These are phyloP conservation scores for Yamadazyma kitorensis DNA, from an alignment of 805 yeast genomes.

Conservation along the genomic window DNA sequence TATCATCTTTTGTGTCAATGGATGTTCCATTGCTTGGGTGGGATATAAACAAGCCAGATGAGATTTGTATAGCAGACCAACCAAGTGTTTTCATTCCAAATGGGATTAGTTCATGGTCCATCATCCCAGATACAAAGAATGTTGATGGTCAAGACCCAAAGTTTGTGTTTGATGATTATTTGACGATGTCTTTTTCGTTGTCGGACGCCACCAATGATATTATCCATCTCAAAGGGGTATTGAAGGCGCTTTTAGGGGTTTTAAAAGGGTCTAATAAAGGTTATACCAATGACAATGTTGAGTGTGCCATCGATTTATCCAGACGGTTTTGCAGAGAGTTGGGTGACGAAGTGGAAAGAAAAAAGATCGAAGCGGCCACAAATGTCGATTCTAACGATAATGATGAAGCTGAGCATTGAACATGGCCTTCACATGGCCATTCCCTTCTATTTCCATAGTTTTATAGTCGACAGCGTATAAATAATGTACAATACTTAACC, in stretches of 20 bases:
- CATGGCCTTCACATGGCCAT: too few relatives aligned
- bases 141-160: constrained; percentile 3
- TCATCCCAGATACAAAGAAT: too few relatives aligned
- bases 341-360: constrained; percentile 15
- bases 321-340: constrained; percentile 23
- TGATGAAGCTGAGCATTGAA: constrained; percentile 3
- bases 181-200: constrained; percentile 35
- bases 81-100: constrained; percentile 34
- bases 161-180: constrained; percentile 23
- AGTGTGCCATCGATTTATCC: constrained; percentile 29
- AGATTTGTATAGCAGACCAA: constrained; percentile 20
- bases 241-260: constrained; percentile 18
- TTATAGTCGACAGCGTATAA: too few relatives aligned
- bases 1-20: constrained; percentile 29
- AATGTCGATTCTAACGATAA: background rate
- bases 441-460: too few relatives aligned
- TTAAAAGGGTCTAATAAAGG: constrained; percentile 6
- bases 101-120: constrained; percentile 28
- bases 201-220: constrained; percentile 34
- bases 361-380: background rate
- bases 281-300: constrained; percentile 24
- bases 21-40: constrained; percentile 27
- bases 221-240: constrained; percentile 31
- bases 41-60: constrained; percentile 22
- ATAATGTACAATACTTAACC: too few relatives aligned